These are phyloP conservation scores for Zoysia matrella DNA, from an alignment of 202 grass and related monocot species.

Conservation along the genomic window DNA sequence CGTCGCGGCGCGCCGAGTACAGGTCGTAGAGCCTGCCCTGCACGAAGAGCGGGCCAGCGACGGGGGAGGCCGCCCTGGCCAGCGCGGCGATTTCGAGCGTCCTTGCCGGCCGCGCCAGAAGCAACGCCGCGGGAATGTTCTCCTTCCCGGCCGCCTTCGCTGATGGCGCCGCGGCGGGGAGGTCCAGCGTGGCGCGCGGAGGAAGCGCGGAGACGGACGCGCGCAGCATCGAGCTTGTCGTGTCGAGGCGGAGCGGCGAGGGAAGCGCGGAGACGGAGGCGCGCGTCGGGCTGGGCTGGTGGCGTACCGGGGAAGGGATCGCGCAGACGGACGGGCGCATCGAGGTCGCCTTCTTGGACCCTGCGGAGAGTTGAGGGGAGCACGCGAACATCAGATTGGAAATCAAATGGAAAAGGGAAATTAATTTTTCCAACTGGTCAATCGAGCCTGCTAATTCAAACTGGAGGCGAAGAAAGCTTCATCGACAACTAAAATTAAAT, in stretches of 20 bases:
- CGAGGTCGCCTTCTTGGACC: constrained; percentile 48
- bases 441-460: not conserved
- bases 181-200: not conserved
- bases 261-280: constrained; percentile 29
- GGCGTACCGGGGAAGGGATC: constrained; percentile 39
- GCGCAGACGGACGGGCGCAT: constrained; percentile 56
- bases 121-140: not conserved
- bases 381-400: not conserved
- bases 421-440: not conserved
- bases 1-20: constrained; percentile 82
- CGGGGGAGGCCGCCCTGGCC: not conserved
- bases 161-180: not conserved
- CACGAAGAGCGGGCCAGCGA: constrained; percentile 44
- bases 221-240: constrained; percentile 9
- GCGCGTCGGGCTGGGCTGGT: constrained; percentile 33
- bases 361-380: constrained; percentile 10
- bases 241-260: not conserved
- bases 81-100: constrained; percentile 11
- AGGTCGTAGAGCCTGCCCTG: constrained; percentile 81
- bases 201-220: not conserved
- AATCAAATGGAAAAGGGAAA: not conserved
- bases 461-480: not conserved
- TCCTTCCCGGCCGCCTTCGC: not conserved
- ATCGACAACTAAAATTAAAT: no score
- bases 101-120: not conserved